These are phyloP conservation scores for Chlorella vulgaris DNA, from an alignment of 139 green algal species.

Conservation along the genomic window DNA sequence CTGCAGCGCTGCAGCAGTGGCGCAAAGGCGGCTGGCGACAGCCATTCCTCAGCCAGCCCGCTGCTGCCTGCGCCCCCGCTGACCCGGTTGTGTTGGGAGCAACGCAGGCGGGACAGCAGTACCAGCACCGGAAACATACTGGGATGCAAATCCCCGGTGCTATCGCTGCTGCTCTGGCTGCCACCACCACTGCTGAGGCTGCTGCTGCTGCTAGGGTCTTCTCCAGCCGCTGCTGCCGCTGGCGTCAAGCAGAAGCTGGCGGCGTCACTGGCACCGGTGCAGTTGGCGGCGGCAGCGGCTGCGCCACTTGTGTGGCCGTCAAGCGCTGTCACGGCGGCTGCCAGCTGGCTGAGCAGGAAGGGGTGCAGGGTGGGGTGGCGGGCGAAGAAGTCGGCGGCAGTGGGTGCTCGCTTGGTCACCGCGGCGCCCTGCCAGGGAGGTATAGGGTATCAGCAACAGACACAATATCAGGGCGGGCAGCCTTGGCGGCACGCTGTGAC, in stretches of 20 bases:
- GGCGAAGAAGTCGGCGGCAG: slow-evolving; percentile 83
- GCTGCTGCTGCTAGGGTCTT: neutral
- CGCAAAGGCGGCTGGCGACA: slow-evolving; percentile 67
- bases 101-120: slow-evolving; percentile 70
- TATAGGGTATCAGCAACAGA: neutral
- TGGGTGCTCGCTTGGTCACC: slow-evolving; percentile 57
- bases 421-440: slow-evolving; percentile 29
- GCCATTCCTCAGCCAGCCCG: slow-evolving; percentile 11
- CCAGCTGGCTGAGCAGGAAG: slow-evolving; percentile 77
- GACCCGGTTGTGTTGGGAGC: slow-evolving; percentile 18
- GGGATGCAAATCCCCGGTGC: slow-evolving; percentile 60
- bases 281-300: too few relatives aligned
- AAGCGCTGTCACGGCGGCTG: slow-evolving; percentile 37
- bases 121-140: slow-evolving; percentile 81
- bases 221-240: too few relatives aligned
- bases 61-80: slow-evolving; percentile 13
- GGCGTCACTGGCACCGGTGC: too few relatives aligned
- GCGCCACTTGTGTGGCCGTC: too few relatives aligned
- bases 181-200: neutral
- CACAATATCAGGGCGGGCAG: neutral
- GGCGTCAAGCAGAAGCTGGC: too few relatives aligned
- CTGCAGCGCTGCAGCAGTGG: slow-evolving; percentile 63
- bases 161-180: neutral
- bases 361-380: slow-evolving; percentile 80
- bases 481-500: too few relatives aligned